Base-by-base conservation (phyloP, 2,329 filamentous ascomycete species). In the Aspergillus tamarii region DNA sequence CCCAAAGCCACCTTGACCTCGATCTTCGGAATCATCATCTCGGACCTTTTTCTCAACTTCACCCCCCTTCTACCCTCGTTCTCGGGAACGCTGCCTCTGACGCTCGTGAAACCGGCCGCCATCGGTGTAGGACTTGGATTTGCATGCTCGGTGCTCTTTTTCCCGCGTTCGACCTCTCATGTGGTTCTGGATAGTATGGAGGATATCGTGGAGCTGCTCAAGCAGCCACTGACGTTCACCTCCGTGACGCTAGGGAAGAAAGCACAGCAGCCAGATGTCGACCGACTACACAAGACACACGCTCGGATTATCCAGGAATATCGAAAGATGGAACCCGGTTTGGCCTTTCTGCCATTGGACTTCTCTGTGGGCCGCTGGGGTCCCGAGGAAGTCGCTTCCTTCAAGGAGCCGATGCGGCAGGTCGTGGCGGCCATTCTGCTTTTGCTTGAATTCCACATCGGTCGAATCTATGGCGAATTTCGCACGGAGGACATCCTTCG, bases 111-210 rank as follows among this genome's bases (percentile, higher is more conserved):
- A 46, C 84, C 84, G 0, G 80, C 78, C 1, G 81, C 80, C 0
- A 77, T 82, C 21, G 83, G 81, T 0, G 74, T 82, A 8, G 84
- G 79, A 0, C 69, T 85, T 0, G 84, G 83, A 0, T 60, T 81
- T 2, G 78, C 74, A 4, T 82, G 79, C 52, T 80, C 77, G 6
- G 57, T 85, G 1, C 61, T 85, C 4, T 74, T 85, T 52, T 85
- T 85, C 60, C 84, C 84, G 0, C 78, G 80, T 46, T 85, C 84
- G 0, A 83, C 84, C 0, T 84, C 83, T 0, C 78, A 80, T 28
- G 72, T 78, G 2, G 78, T 83, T 1, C 70, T 85, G 0, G 71
- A 67, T 34, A 72, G 66, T 32, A 73, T 73, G 64, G 73, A 73
- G 60, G 70, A 66, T 23, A 61, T 81, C 0, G 69, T 79, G 0